Evolutionary conservation across 495 filamentous ascomycete genomes (phyloP).

Genomic region (Parathielavia hyrcaniae): DNA sequence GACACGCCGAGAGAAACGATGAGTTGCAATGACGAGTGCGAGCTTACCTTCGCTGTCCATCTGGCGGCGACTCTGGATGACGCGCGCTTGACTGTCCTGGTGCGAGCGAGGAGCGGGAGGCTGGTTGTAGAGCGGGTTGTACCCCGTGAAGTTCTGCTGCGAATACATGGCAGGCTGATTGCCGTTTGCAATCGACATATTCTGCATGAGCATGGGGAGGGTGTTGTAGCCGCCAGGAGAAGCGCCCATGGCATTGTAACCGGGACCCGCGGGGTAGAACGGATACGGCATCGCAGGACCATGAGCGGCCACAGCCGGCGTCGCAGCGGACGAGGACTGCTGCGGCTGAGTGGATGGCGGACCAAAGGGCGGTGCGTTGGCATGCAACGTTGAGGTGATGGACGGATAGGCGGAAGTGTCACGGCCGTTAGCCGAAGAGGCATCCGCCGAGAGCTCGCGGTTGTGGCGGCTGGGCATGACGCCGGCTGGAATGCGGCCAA

Average conservation of each 20-base stretch:
- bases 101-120: slow-evolving; percentile 27
- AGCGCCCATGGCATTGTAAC: slow-evolving; percentile 25
- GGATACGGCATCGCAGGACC: slow-evolving; percentile 36
- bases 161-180: slow-evolving; percentile 39
- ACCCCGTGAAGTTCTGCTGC: slow-evolving; percentile 45
- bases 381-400: slow-evolving; percentile 66
- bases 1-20: not conserved
- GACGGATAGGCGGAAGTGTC: slow-evolving; percentile 47
- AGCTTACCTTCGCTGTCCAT: slow-evolving; percentile 56
- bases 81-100: slow-evolving; percentile 62
- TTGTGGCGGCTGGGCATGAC: slow-evolving; percentile 57
- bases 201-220: slow-evolving; percentile 57
- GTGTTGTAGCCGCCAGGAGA: slow-evolving; percentile 33
- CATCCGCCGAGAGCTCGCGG: slow-evolving; percentile 56
- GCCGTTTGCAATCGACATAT: slow-evolving; percentile 45
- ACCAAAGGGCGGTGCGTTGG: slow-evolving; percentile 66
- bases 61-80: slow-evolving; percentile 61
- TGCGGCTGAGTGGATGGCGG: slow-evolving; percentile 39
- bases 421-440: slow-evolving; percentile 38
- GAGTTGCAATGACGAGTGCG: not conserved
- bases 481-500: slow-evolving; percentile 67
- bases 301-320: slow-evolving; percentile 34
- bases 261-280: slow-evolving; percentile 31
- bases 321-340: slow-evolving; percentile 25
- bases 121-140: slow-evolving; percentile 39